Conservation (phyloP, 306 rosid genomes). For the Delonix regia region DNA sequence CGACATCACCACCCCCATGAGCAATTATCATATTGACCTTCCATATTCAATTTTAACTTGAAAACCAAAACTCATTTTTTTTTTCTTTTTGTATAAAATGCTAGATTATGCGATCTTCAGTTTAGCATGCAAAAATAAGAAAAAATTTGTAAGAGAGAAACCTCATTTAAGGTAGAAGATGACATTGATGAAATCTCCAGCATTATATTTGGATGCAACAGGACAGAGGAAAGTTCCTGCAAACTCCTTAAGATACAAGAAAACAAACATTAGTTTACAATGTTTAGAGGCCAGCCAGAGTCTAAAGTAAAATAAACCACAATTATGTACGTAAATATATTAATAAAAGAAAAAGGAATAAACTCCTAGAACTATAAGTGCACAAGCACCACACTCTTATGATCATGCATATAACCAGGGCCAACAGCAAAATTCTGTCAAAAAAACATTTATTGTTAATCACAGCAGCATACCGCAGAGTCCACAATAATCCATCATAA, state of each 20-base stretch:
- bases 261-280: slow-evolving; percentile 46
- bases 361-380: slow-evolving; percentile 28
- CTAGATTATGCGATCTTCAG: slow-evolving; percentile 17
- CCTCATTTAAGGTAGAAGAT: slow-evolving; percentile 61
- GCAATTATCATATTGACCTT: slow-evolving; percentile 10
- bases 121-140: slow-evolving; percentile 7
- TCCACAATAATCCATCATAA: slow-evolving; percentile 69
- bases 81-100: neutral
- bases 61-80: slow-evolving; percentile 25
- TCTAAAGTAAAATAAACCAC: slow-evolving; percentile 15
- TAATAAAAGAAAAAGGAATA: neutral
- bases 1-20: neutral
- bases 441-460: slow-evolving; percentile 22
- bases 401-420: slow-evolving; percentile 31
- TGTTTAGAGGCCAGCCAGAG: slow-evolving; percentile 25
- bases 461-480: slow-evolving; percentile 62
- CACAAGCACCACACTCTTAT: slow-evolving; percentile 13
- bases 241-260: slow-evolving; percentile 68
- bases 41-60: slow-evolving; percentile 12
- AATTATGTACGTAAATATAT: neutral
- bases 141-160: slow-evolving; percentile 35
- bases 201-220: slow-evolving; percentile 57
- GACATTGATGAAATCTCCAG: slow-evolving; percentile 43
- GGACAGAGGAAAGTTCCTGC: slow-evolving; percentile 82
- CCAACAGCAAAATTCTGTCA: slow-evolving; percentile 26